Percentiles rank a stretch among this genome's conserved stretches.
These are phyloP conservation scores for Zygosaccharomyces pseudobailii DNA, from an alignment of 1,139 yeast genomes.

Conservation along the genomic window DNA sequence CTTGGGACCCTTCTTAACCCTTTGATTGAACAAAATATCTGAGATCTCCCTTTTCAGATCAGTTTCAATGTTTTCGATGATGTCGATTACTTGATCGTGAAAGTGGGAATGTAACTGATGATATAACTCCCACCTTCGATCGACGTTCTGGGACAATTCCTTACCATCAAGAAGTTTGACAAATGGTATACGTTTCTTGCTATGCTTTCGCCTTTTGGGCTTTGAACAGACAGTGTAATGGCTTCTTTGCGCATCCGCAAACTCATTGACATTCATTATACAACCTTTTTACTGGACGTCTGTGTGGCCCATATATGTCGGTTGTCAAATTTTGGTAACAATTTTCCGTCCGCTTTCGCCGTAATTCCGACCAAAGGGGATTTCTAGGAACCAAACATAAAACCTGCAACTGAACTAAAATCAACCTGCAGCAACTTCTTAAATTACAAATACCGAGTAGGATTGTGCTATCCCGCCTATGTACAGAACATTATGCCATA, in stretches of 20 bases:
- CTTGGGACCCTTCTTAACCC: conserved; percentile 6
- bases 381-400: neutral
- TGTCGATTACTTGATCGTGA: conserved; percentile 29
- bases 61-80: conserved; percentile 27
- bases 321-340: too few species aligned
- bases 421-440: neutral
- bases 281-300: too few species aligned
- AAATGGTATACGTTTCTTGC: conserved; percentile 31
- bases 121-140: conserved; percentile 37
- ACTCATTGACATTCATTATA: conserved; percentile 25
- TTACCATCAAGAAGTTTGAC: conserved; percentile 37
- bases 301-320: too few species aligned
- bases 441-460: too few species aligned
- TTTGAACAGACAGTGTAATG: conserved; percentile 25
- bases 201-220: conserved; percentile 9
- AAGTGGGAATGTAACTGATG: conserved; percentile 31
- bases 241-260: conserved; percentile 32
- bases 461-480: neutral
- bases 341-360: too few species aligned
- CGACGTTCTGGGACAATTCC: conserved; percentile 33
- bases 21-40: conserved; percentile 17
- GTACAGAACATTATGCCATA: neutral
- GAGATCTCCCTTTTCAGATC: conserved; percentile 28
- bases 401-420: neutral
- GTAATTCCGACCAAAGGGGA: neutral